These are phyloP conservation scores for Mallotus nudiflorus DNA, from an alignment of 345 rosid genomes.

Conservation along the genomic window DNA sequence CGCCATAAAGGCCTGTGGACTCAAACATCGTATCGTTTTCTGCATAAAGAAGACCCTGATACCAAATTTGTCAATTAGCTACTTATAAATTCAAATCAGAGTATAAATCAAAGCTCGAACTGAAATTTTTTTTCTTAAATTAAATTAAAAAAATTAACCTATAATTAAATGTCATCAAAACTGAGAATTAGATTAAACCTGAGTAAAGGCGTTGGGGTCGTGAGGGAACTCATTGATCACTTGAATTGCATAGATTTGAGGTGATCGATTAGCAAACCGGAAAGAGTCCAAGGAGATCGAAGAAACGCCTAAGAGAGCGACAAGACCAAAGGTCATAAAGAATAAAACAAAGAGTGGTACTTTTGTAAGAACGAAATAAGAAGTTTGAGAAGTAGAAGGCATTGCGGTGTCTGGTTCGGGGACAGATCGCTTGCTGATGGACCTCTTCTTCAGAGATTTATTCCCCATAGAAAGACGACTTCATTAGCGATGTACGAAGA, in stretches of 20 bases:
- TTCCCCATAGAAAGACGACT: conserved; percentile 32
- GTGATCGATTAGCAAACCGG: background rate
- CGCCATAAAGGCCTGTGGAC: conserved; percentile 73
- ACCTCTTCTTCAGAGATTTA: conserved; percentile 42
- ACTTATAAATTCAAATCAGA: background rate
- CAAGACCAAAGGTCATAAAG: background rate
- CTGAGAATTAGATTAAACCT: background rate
- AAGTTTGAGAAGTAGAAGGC: conserved; percentile 27
- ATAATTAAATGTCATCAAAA: background rate
- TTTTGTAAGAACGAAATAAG: conserved; percentile 35
- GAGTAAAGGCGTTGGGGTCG: conserved; percentile 37
- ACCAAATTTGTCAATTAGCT: background rate
- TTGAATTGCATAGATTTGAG: conserved; percentile 15
- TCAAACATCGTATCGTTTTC: conserved; percentile 74
- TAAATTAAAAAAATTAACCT: background rate
- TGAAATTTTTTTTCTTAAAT: no score
- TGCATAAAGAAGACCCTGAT: conserved; percentile 83
- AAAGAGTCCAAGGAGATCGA: conserved; percentile 11
- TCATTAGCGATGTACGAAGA: no score
- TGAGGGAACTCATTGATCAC: conserved; percentile 32
- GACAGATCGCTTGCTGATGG: conserved; percentile 28
- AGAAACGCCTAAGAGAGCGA: conserved; percentile 20
- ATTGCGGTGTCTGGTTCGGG: conserved; percentile 15
- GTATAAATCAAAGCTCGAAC: no score
- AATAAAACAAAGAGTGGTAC: conserved; percentile 32